Percentiles rank a stretch among this genome's conserved stretches.
Conservation (phyloP, 1,284 basidiomycete genomes). For the Pholiota adiposa region DNA sequence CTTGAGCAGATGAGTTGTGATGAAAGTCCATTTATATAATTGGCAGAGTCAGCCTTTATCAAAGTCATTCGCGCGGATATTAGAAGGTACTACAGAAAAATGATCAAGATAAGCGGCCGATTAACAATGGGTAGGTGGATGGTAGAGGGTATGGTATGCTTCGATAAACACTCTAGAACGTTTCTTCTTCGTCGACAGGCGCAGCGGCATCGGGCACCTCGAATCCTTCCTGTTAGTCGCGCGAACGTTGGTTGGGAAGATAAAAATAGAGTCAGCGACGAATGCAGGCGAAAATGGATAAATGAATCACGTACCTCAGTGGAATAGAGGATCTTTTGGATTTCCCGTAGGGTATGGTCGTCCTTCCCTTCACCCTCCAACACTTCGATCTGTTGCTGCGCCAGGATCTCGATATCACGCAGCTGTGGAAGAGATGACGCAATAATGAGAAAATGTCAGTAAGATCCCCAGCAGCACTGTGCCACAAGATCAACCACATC, state of each 20-base stretch:
- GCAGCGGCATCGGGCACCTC: slow-evolving; percentile 36
- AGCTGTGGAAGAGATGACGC: slow-evolving; percentile 54
- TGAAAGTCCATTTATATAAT: too few species aligned
- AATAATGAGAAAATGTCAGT: not conserved
- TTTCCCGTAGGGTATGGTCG: slow-evolving; percentile 75
- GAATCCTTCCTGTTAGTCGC: slow-evolving; percentile 33
- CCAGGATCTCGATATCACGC: slow-evolving; percentile 94
- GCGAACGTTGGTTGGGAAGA: not conserved
- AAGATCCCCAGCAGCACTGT: not conserved
- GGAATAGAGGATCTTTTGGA: slow-evolving; percentile 94
- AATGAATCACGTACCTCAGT: slow-evolving; percentile 73
- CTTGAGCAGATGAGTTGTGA: too few species aligned
- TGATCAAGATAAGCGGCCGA: slow-evolving; percentile 4
- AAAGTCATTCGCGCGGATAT: not conserved
- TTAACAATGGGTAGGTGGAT: not conserved
- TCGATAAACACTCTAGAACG: slow-evolving; percentile 30
- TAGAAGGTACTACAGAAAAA: slow-evolving; percentile 2
- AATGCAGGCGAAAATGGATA: not conserved
- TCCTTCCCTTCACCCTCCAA: slow-evolving; percentile 66
- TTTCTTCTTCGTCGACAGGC: slow-evolving; percentile 39
- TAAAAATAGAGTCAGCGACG: not conserved
- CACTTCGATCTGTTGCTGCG: slow-evolving; percentile 73
- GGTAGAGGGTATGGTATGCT: not conserved
- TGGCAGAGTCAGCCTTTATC: not conserved
- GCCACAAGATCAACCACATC: not conserved